Conservation (phyloP, 495 filamentous ascomycete genomes). For the Viridothelium virens region DNA sequence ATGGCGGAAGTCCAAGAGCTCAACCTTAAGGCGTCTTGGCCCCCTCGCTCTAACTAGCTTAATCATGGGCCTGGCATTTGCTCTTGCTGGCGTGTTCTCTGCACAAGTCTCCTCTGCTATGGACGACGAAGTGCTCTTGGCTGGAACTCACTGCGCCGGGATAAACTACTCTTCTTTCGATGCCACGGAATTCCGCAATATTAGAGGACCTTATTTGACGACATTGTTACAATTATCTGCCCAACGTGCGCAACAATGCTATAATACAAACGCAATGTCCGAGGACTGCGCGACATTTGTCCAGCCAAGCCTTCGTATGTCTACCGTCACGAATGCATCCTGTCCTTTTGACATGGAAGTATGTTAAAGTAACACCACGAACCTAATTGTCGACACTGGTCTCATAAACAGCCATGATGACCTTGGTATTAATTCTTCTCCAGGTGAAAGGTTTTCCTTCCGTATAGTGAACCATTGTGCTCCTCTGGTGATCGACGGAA, state of each 20-base stretch:
- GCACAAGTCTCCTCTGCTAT: background rate
- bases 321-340: background rate
- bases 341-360: background rate
- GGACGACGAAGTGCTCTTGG: background rate
- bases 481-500: slow-evolving; percentile 12
- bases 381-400: slow-evolving; percentile 16
- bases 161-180: slow-evolving; percentile 1
- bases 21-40: background rate
- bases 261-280: background rate
- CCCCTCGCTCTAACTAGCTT: background rate
- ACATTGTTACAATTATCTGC: background rate
- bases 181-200: background rate
- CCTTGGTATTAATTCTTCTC: slow-evolving; percentile 16
- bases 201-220: background rate
- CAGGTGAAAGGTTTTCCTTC: slow-evolving; percentile 13
- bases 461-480: slow-evolving; percentile 16
- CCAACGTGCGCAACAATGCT: background rate
- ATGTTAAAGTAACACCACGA: slow-evolving; percentile 4
- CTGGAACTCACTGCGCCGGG: background rate
- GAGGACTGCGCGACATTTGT: background rate
- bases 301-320: background rate
- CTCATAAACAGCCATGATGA: slow-evolving; percentile 17
- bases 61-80: background rate
- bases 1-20: background rate
- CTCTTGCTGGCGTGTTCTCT: background rate